Conservation (phyloP, 2,329 filamentous ascomycete genomes). For the Colletotrichum sp. region DNA sequence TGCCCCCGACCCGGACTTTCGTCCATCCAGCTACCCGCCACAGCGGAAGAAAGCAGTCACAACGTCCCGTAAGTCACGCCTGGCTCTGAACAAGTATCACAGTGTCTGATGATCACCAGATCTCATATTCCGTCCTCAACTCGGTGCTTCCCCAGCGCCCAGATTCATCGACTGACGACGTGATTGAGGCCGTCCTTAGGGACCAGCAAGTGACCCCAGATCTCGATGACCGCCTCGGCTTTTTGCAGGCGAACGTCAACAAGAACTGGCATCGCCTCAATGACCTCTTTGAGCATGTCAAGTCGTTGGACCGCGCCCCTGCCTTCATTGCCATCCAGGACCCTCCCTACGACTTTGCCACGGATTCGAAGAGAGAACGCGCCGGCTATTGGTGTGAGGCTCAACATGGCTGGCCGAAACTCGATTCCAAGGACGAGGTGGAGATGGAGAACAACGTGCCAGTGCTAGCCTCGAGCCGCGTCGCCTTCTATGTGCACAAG, state of each 20-base stretch:
- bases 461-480: background rate
- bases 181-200: background rate
- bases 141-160: background rate
- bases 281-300: background rate
- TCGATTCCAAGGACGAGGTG: background rate
- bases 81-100: no score
- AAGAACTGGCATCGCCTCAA: background rate
- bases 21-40: no score
- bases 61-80: no score
- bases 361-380: background rate
- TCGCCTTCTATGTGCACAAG: background rate
- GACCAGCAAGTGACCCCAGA: background rate
- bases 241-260: background rate
- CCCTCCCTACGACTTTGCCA: background rate
- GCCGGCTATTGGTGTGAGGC: background rate
- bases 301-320: background rate
- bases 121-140: background rate
- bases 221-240: background rate
- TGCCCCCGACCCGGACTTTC: no score
- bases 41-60: no score
- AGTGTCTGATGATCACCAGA: background rate
- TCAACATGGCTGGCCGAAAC: background rate
- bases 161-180: background rate
- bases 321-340: background rate
- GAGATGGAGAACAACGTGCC: background rate